Evolutionary conservation across 176 grass and related monocot species (phyloP).

Genomic region (Raddia distichophylla): DNA sequence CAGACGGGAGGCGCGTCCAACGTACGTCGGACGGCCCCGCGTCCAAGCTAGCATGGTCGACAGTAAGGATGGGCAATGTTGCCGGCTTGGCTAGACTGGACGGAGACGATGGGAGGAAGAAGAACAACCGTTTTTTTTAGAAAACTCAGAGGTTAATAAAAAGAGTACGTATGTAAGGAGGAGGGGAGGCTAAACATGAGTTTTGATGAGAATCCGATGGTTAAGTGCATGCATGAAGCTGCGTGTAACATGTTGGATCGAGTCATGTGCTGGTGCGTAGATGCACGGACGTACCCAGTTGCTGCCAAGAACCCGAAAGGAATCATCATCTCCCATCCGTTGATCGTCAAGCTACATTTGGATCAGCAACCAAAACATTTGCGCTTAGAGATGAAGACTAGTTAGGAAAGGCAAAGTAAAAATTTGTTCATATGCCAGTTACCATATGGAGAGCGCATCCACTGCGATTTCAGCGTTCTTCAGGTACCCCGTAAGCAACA

Average conservation of each 20-base stretch:
- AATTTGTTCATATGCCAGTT: slow-evolving; percentile 1
- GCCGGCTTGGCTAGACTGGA: too few species aligned
- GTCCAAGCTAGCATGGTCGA: too few species aligned
- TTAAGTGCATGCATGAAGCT: too few species aligned
- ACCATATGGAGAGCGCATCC: slow-evolving; percentile 82
- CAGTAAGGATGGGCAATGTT: too few species aligned
- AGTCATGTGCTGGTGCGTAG: background rate
- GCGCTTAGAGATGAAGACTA: background rate
- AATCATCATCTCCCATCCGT: slow-evolving; percentile 89
- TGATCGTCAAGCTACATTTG: slow-evolving; percentile 63
- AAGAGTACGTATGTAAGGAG: too few species aligned
- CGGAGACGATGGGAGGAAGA: too few species aligned
- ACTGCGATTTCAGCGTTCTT: slow-evolving; percentile 71
- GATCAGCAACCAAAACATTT: background rate
- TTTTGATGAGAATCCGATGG: too few species aligned
- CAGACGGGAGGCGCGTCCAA: too few species aligned
- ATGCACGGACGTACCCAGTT: slow-evolving; percentile 56
- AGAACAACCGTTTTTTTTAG: too few species aligned
- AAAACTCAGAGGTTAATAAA: too few species aligned
- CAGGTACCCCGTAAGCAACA: slow-evolving; percentile 72
- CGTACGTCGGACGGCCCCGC: too few species aligned
- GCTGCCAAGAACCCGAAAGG: slow-evolving; percentile 80
- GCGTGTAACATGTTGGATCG: background rate
- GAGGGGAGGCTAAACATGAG: too few species aligned
- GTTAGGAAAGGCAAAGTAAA: background rate